These are phyloP conservation scores for Neurospora pannonica DNA, from an alignment of 495 filamentous ascomycete genomes.

Conservation along the genomic window DNA sequence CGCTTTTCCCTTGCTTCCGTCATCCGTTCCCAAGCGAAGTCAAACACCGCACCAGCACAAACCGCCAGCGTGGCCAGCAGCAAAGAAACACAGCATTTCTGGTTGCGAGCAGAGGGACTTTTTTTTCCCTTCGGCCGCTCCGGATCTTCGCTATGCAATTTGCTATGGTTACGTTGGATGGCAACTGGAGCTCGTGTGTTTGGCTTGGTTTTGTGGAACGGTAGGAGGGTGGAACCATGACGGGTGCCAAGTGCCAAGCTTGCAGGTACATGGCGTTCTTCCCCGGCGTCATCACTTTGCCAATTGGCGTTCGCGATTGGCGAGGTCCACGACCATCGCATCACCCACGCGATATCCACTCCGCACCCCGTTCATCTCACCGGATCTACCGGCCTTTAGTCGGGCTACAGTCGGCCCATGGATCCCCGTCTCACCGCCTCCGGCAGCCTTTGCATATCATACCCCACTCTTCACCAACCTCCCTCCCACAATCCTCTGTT, in stretches of 20 bases:
- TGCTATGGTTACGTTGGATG: not conserved
- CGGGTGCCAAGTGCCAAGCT: not conserved
- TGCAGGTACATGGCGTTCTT: not conserved
- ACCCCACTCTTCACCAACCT: not conserved
- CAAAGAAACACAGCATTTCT: not conserved
- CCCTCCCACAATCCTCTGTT: not conserved
- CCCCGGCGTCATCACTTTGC: not conserved
- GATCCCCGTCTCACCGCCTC: not conserved
- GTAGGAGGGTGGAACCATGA: not conserved
- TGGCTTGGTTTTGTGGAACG: not conserved
- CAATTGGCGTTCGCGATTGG: not conserved
- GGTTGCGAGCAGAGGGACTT: not conserved
- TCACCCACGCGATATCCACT: not conserved
- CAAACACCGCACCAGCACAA: not conserved
- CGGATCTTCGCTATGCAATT: not conserved
- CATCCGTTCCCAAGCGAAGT: not conserved
- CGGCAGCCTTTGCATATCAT: not conserved
- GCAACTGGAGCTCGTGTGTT: not conserved
- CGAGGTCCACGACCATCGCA: not conserved
- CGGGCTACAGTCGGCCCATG: not conserved
- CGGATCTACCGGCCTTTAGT: not conserved
- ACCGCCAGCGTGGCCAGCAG: not conserved
- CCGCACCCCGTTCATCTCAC: not conserved
- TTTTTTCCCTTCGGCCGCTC: not conserved
- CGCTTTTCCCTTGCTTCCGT: not conserved